These are phyloP conservation scores for Syncephalastrum sp. DNA, from an alignment of 371 early-diverging fungal genomes.

Conservation along the genomic window DNA sequence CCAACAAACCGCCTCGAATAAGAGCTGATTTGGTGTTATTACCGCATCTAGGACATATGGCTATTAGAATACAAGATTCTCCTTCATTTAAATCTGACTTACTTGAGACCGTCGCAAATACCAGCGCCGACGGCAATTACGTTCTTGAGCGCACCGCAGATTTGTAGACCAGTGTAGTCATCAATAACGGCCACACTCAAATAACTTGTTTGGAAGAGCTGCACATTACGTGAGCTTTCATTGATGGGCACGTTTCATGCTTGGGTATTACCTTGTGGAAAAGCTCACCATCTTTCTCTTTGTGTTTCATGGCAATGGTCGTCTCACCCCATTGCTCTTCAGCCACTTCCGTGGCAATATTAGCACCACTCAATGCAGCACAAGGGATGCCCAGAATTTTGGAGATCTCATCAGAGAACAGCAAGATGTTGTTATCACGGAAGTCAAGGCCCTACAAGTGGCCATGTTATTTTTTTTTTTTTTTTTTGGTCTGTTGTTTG, in stretches of 20 bases:
- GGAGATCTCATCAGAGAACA: constrained; percentile 21
- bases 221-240: not conserved
- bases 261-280: constrained; percentile 49
- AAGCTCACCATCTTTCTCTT: constrained; percentile 67
- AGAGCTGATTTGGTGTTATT: constrained; percentile 97
- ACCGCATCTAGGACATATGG: constrained; percentile 46
- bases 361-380: constrained; percentile 93
- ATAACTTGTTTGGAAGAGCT: constrained; percentile 53
- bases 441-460: constrained; percentile 23
- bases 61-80: not conserved
- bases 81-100: constrained; percentile 74
- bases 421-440: constrained; percentile 17
- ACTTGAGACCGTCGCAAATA: constrained; percentile 75
- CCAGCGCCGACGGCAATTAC: constrained; percentile 97
- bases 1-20: constrained; percentile 94
- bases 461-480: not conserved
- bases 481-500: not conserved
- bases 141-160: constrained; percentile 99
- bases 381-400: constrained; percentile 64
- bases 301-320: constrained; percentile 77
- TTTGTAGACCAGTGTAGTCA: constrained; percentile 91
- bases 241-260: not conserved
- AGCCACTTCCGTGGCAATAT: constrained; percentile 95
- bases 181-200: constrained; percentile 80
- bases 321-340: constrained; percentile 90